These are phyloP conservation scores for Periconia macrospinosa DNA, from an alignment of 2,329 filamentous ascomycete species.

Conservation along the genomic window DNA sequence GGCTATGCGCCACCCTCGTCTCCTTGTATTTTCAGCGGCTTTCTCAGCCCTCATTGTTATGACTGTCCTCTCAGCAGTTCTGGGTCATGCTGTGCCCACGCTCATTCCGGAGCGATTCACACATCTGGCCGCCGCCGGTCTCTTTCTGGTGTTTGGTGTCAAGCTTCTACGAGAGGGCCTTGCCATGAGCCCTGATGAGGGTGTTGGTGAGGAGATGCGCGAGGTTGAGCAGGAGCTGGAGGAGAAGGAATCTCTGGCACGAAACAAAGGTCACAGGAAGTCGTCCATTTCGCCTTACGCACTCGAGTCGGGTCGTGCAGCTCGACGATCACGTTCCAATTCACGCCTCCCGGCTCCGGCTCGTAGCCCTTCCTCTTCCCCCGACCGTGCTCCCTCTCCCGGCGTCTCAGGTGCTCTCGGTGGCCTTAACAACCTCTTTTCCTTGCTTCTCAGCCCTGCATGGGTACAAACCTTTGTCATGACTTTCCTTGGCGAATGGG, in stretches of 20 bases:
- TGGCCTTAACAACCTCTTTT: slow-evolving; percentile 83
- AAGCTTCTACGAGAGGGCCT: slow-evolving; percentile 85
- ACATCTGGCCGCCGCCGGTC: slow-evolving; percentile 77
- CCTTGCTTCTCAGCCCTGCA: slow-evolving; percentile 85
- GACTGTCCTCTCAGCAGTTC: slow-evolving; percentile 89
- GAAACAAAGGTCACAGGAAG: slow-evolving; percentile 64
- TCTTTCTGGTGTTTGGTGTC: slow-evolving; percentile 89
- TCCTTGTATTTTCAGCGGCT: slow-evolving; percentile 94
- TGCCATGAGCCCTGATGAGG: slow-evolving; percentile 85
- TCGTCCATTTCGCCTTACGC: slow-evolving; percentile 74
- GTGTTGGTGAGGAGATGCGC: slow-evolving; percentile 95
- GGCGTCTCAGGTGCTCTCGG: slow-evolving; percentile 54
- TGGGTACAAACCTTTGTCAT: slow-evolving; percentile 99
- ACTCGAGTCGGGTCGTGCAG: slow-evolving; percentile 76
- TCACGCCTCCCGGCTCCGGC: slow-evolving; percentile 79
- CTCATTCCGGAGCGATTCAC: slow-evolving; percentile 90
- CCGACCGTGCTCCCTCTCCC: slow-evolving; percentile 48
- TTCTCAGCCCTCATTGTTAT: slow-evolving; percentile 88
- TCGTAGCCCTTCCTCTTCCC: slow-evolving; percentile 70
- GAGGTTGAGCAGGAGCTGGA: slow-evolving; percentile 94
- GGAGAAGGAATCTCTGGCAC: slow-evolving; percentile 81
- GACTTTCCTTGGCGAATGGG: slow-evolving; percentile 99
- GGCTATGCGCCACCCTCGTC: slow-evolving; percentile 96
- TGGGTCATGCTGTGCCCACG: slow-evolving; percentile 89
- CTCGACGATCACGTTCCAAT: slow-evolving; percentile 71